Evolutionary conservation across 306 rosid species (phyloP), one percentile per base, ranked within the genome.

Genomic region (Trifolium subterraneum): DNA sequence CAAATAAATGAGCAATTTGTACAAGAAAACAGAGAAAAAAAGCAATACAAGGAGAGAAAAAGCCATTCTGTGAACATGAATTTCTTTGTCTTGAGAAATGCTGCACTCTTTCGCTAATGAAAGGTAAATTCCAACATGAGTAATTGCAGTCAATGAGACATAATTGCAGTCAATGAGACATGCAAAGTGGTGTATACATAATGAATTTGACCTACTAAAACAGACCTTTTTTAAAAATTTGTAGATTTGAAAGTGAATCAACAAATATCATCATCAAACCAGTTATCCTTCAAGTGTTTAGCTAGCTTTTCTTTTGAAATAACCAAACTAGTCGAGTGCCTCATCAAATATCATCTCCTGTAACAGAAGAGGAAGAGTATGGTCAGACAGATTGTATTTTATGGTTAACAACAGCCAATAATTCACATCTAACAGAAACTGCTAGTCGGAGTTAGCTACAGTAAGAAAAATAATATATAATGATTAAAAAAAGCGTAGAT

Each of bases 291-390:
- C 74, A 78, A 38, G 16, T 72, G 78, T 76, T 76, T 65, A 72
- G 84, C 65, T 54, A 71, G 80, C 70, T 79, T 70, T 77, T 35
- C 76, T 70, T 80, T 77, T 41, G 65, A 71, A 66, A 64, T 47
- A 61, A 79, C 47, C 50, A 64, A 72, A 63, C 79, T 87, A 74
- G 68, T 73, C 27, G 44, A 72, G 36, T 64, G 68, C 35, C 68
- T 83, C 55, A 66, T 71, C 84, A 83, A 83, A 75, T 41, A 76
- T 75, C 87, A 83, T 76, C 70, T 83, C 87, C 87, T 83, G 81
- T 25, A 75, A 71, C 33, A 74, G 74, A 29, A 48, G 12, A 70
- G 50, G 51, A 72, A 8, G 3, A 55, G 15, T 62, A 23, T 1
- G 18, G 18, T 58, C 5, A 62, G 56, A 25, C 29, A 82, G 41